Evolutionary conservation across 2,329 filamentous ascomycete species (phyloP).

Genomic region (Nothophaeocryptopus gaeumannii): DNA sequence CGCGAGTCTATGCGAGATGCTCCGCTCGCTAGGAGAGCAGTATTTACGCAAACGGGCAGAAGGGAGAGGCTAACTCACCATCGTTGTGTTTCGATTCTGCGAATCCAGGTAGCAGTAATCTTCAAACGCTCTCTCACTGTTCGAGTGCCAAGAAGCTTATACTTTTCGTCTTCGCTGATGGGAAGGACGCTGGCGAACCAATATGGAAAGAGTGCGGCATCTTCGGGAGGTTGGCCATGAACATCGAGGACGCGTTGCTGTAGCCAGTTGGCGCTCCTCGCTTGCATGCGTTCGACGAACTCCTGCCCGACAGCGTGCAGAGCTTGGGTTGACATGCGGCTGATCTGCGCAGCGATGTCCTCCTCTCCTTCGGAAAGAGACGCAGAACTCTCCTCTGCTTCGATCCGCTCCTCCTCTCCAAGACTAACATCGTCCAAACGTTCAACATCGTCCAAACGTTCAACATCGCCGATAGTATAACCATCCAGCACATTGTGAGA

Average conservation of each 20-base stretch:
- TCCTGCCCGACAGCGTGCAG: constrained; percentile 63
- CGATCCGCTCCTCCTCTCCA: constrained; percentile 73
- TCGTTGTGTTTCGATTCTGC: constrained; percentile 65
- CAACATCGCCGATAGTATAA: constrained; percentile 72
- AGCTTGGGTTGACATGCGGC: constrained; percentile 65
- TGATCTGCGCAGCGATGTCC: constrained; percentile 41
- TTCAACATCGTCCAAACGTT: constrained; percentile 72
- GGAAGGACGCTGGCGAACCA: constrained; percentile 86
- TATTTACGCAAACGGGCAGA: not conserved
- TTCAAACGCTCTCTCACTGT: constrained; percentile 80
- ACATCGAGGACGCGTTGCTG: constrained; percentile 67
- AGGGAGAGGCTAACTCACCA: constrained; percentile 57
- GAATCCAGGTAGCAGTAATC: constrained; percentile 76
- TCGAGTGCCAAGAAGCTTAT: constrained; percentile 66
- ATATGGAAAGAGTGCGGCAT: constrained; percentile 78
- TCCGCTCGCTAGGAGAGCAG: not conserved
- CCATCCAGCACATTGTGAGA: constrained; percentile 67
- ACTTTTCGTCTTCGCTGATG: constrained; percentile 74
- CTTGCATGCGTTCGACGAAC: constrained; percentile 68
- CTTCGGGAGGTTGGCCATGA: constrained; percentile 73
- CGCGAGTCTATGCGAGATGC: not conserved
- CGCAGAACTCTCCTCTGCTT: constrained; percentile 62
- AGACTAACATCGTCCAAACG: constrained; percentile 78
- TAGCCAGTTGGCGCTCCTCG: constrained; percentile 70
- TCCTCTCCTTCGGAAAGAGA: constrained; percentile 24